A percentile compares a stretch with the other conserved stretches of the same genome.
Evolutionary conservation across 305 asterid species (phyloP).

Genomic region (Withania somnifera): DNA sequence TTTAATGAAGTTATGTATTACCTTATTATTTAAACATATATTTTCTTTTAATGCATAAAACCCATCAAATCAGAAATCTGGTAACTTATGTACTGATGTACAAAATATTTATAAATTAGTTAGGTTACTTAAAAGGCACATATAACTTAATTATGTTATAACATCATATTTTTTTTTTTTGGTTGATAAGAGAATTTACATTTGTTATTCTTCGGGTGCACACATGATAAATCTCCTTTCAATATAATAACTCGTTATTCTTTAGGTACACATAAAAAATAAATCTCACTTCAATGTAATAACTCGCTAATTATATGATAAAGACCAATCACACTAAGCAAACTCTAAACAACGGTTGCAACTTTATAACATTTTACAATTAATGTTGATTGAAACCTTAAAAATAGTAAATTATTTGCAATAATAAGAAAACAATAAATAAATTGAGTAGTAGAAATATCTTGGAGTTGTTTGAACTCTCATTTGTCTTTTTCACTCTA

Average conservation of each 20-base stretch:
- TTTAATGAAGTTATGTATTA: too few species aligned
- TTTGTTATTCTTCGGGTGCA: not conserved
- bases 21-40: not conserved
- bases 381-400: not conserved
- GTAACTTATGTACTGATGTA: not conserved
- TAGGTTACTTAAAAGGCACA: not conserved
- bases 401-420: not conserved
- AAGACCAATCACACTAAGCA: too few species aligned
- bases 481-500: not conserved
- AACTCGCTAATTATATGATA: too few species aligned
- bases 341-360: too few species aligned
- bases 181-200: not conserved
- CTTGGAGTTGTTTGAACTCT: not conserved
- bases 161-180: not conserved
- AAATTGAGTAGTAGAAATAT: not conserved
- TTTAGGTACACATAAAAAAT: too few species aligned
- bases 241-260: not conserved
- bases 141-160: not conserved
- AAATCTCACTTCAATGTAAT: fast-evolving
- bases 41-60: too few species aligned
- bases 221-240: fast-evolving
- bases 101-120: not conserved
- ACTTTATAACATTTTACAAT: not conserved
- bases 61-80: too few species aligned
- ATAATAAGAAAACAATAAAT: not conserved